Percentiles rank a stretch among this genome's conserved stretches.
These are phyloP conservation scores for Claviceps spartinae DNA, from an alignment of 2,329 filamentous ascomycete genomes.

Conservation along the genomic window DNA sequence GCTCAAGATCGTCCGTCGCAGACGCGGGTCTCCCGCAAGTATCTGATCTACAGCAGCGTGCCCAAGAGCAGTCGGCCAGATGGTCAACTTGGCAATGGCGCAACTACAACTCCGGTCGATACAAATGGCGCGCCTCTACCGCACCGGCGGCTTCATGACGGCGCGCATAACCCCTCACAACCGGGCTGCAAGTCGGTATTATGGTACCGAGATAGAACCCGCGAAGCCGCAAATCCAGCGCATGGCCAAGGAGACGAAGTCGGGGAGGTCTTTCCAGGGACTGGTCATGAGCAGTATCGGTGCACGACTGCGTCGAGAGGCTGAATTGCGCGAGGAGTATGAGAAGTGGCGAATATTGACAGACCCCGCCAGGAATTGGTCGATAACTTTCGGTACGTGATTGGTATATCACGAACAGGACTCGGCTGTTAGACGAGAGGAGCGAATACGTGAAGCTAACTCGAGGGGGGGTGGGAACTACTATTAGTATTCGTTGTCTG, in stretches of 20 bases:
- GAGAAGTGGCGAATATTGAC: constrained; percentile 26
- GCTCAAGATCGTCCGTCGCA: not conserved
- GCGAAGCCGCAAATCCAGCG: constrained; percentile 18
- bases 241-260: constrained; percentile 24
- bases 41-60: not conserved
- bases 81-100: constrained; percentile 14
- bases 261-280: constrained; percentile 36
- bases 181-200: constrained; percentile 15
- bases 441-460: not conserved
- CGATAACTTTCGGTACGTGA: constrained; percentile 38
- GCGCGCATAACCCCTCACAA: constrained; percentile 9
- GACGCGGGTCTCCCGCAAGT: not conserved
- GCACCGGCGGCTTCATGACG: constrained; percentile 7
- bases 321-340: constrained; percentile 38
- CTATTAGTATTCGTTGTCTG: constrained; percentile 34
- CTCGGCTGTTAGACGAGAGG: not conserved
- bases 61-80: constrained; percentile 2
- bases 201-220: constrained; percentile 23
- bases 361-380: constrained; percentile 32
- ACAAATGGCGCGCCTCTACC: constrained; percentile 13
- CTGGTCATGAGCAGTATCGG: constrained; percentile 47
- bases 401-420: not conserved
- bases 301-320: constrained; percentile 40
- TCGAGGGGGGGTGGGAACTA: constrained; percentile 20
- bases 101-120: constrained; percentile 19